These are phyloP conservation scores for Gleditsia sinensis DNA, from an alignment of 306 rosid species.

Conservation along the genomic window DNA sequence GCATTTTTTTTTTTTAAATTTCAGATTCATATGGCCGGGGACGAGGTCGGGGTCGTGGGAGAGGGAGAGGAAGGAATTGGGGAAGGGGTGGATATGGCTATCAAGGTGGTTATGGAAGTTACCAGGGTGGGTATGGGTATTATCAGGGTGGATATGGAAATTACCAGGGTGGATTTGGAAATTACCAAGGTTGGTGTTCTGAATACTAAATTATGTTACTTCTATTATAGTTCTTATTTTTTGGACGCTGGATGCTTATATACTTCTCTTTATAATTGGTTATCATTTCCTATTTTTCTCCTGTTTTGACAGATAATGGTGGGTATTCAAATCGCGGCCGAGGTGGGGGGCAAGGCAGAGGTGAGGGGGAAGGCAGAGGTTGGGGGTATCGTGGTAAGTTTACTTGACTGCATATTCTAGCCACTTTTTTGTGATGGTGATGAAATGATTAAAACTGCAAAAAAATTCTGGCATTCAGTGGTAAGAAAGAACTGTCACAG, in stretches of 20 bases:
- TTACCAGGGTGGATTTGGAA: conserved; percentile 57
- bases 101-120: conserved; percentile 64
- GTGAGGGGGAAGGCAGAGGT: conserved; percentile 85
- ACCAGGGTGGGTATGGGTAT: conserved; percentile 54
- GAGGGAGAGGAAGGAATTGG: conserved; percentile 89
- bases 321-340: conserved; percentile 83
- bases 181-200: too few relatives aligned
- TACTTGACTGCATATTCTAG: not conserved
- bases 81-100: conserved; percentile 86
- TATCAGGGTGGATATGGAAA: conserved; percentile 38
- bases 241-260: not conserved
- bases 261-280: not conserved
- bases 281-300: not conserved
- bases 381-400: conserved; percentile 84
- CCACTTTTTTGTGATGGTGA: not conserved
- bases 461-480: too few relatives aligned
- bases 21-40: conserved; percentile 85
- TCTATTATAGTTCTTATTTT: not conserved
- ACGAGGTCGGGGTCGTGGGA: conserved; percentile 73
- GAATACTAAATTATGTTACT: not conserved
- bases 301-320: conserved; percentile 59
- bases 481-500: not conserved
- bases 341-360: conserved; percentile 79
- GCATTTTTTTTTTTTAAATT: conserved; percentile 31
- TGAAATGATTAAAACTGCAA: too few relatives aligned